phyloP scores from a whole-genome alignment of 306 rosid species.

The Oemleria cerasiformis region DNA sequence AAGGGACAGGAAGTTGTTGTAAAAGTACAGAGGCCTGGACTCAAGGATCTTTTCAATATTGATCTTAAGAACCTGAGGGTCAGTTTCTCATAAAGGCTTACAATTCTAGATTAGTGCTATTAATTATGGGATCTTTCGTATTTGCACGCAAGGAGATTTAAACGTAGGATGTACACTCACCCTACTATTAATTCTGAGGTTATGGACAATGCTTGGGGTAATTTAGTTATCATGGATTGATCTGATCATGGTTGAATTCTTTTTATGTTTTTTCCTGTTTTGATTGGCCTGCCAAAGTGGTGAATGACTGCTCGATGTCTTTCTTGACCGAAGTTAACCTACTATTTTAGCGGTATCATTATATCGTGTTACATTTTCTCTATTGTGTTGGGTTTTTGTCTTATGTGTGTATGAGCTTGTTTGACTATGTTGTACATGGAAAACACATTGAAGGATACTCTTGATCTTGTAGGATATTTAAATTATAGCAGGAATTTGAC shows the following conservation, averaged over 20 bases:
- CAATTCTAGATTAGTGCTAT: neutral
- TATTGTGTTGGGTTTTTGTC: constrained; percentile 2
- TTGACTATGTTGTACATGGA: neutral
- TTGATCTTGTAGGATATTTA: constrained; percentile 3
- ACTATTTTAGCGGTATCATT: neutral
- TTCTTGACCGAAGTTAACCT: neutral
- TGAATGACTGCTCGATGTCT: constrained; percentile 6
- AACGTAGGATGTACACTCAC: neutral
- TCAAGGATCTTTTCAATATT: constrained; percentile 90
- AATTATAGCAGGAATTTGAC: constrained; percentile 9
- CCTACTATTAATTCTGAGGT: neutral
- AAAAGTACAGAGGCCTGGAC: constrained; percentile 99
- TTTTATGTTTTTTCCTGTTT: constrained; percentile 10
- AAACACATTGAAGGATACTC: neutral
- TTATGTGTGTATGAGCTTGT: constrained; percentile 10
- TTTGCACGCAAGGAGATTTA: neutral
- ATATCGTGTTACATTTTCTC: constrained; percentile 5
- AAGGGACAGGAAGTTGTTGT: constrained; percentile 81
- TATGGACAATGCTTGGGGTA: constrained; percentile 12
- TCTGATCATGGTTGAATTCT: constrained; percentile 3
- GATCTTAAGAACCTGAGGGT: constrained; percentile 99
- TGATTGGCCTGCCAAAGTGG: constrained; percentile 20
- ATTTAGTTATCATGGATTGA: constrained; percentile 7
- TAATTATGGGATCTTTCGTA: neutral
- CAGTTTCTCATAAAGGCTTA: constrained; percentile 41